Base-by-base conservation (phyloP, 192 early-diverging fungal genomes). In the Lobulomyces angularis region DNA sequence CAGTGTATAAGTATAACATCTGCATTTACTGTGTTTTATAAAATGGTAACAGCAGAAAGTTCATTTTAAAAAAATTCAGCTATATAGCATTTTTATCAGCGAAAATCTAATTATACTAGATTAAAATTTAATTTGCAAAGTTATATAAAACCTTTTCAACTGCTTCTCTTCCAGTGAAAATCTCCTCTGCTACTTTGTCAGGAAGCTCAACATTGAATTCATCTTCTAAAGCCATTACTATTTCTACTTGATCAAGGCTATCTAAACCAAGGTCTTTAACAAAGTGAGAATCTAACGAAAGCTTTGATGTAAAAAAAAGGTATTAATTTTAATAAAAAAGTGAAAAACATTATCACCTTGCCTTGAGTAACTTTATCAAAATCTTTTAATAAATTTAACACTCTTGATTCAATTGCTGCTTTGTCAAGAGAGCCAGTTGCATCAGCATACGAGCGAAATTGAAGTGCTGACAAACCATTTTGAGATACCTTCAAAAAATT, bases 221-320 rank as follows among this genome's bases (percentile, higher is more conserved):
- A 58, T 98, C 94, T 65, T 98, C 94, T 48, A 98, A 82, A 43
- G 92, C 91, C 90, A 98, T 95, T 40, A 92, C 90, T 39, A 98
- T 87, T 67, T 98, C 95, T 19, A 98, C 90, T 37, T 88, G 84
- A 65, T 95, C 95, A 44, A 98, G 74, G 57, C 81, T 84, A 64
- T 98, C 95, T 37, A 98, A 65, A 11, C 88, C 88, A 47, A 98
- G 82, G 59, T 95, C 95, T 49, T 81, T 81, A 61, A 77, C 66
- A 61, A 98, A 98, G 57, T 83, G 77, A 11, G 95, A 75, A 38
- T 78, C 59, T 46, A 83, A 65, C 25, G 83, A 58, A 29, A 97
- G 59, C 94, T 96, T 69, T 37, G 45, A 12, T 49, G n/a, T 9
- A 7, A 7, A 8, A 25, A 11, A 7, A 7, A 44, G 45, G 45